These are phyloP conservation scores for Diphasiastrum complanatum DNA, from an alignment of 83 land plant genomes.

Conservation along the genomic window DNA sequence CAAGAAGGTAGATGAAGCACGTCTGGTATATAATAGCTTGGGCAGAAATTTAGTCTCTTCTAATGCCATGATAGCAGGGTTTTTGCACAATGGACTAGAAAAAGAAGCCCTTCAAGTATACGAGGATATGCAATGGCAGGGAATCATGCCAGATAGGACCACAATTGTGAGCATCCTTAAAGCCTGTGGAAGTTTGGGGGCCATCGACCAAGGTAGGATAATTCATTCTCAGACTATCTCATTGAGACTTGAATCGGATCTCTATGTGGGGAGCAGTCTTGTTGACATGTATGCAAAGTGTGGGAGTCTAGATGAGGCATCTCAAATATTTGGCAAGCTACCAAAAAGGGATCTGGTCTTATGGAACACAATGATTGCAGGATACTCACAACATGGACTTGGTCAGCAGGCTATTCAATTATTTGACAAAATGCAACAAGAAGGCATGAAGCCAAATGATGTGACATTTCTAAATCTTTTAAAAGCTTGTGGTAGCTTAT, in stretches of 20 bases:
- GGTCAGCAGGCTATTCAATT: slow-evolving; percentile 20
- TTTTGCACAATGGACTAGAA: background rate
- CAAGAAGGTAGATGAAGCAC: background rate
- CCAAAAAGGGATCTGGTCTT: slow-evolving; percentile 17
- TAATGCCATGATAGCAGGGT: slow-evolving; percentile 12
- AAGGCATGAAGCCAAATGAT: slow-evolving; percentile 5
- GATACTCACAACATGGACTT: slow-evolving; percentile 32
- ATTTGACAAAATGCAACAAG: slow-evolving; percentile 6
- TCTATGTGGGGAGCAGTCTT: background rate
- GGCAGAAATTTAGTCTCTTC: background rate
- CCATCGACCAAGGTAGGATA: slow-evolving; percentile 28
- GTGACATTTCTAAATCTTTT: background rate
- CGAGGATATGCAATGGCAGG: slow-evolving; percentile 33
- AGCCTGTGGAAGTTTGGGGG: slow-evolving; percentile 42
- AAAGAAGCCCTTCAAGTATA: background rate
- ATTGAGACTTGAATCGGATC: too few relatives aligned
- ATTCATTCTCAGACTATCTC: too few relatives aligned
- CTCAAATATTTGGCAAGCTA: slow-evolving; percentile 14
- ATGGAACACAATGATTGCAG: slow-evolving; percentile 37
- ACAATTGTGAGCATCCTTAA: slow-evolving; percentile 31
- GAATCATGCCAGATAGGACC: slow-evolving; percentile 38
- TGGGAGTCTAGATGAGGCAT: slow-evolving; percentile 21
- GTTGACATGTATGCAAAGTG: slow-evolving; percentile 3
- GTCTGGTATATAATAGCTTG: background rate
- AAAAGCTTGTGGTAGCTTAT: too few relatives aligned